phyloP scores from a whole-genome alignment of 169 alveolate species.

The Cyclospora cayetanensis region DNA sequence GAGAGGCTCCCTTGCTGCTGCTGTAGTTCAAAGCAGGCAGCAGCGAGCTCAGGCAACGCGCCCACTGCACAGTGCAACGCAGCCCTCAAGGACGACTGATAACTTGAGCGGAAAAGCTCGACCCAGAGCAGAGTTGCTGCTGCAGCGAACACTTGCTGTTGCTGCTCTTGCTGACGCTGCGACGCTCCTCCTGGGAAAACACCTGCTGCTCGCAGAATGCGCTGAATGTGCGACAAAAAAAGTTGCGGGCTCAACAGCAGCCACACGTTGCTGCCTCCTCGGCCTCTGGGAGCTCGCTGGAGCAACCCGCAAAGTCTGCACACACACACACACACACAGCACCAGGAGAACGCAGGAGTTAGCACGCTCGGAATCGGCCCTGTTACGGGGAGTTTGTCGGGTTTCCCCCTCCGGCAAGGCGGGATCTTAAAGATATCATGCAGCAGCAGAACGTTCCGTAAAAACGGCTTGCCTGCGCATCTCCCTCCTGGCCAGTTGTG shows the following conservation, averaged over 20 bases:
- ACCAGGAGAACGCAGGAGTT: background rate
- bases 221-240: constrained; percentile 28
- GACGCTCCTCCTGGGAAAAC: background rate
- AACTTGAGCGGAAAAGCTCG: background rate
- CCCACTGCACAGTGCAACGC: background rate
- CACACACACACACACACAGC: background rate
- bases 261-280: constrained; percentile 53
- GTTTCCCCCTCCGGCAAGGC: too few species aligned
- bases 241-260: constrained; percentile 55
- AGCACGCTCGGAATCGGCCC: too few species aligned
- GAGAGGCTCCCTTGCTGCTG: constrained; percentile 7
- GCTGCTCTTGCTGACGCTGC: constrained; percentile 61
- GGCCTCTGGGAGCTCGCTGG: constrained; percentile 46
- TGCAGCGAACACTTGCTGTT: constrained; percentile 50
- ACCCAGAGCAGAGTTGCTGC: constrained; percentile 59
- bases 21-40: constrained; percentile 64
- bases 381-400: too few species aligned
- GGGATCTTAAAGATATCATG: background rate
- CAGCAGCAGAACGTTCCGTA: constrained; percentile 20
- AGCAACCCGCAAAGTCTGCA: constrained; percentile 57
- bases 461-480: constrained; percentile 9
- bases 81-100: constrained; percentile 25
- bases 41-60: constrained; percentile 45
- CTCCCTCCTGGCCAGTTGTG: background rate
- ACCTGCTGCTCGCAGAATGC: constrained; percentile 22